Percentiles rank a stretch among this genome's conserved stretches.
phyloP scores from a whole-genome alignment of 2,329 filamentous ascomycete genomes.

The Ophiostoma montium region DNA sequence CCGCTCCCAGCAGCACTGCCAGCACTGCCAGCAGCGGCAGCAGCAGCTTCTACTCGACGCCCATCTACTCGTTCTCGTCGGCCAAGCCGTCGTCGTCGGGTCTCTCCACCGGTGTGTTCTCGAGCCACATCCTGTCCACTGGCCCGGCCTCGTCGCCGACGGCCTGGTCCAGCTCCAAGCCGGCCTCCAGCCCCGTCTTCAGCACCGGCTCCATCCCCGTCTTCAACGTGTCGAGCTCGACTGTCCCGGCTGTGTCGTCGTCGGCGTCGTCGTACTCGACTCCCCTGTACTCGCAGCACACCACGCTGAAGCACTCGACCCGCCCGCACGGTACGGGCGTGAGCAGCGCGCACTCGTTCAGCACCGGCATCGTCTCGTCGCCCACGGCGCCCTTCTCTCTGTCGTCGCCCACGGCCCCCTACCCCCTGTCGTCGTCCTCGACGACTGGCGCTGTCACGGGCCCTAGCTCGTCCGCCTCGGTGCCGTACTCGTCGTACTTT shows the following conservation, averaged over 20 bases:
- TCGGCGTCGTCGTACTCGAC: slow-evolving; percentile 3
- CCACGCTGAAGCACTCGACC: background rate
- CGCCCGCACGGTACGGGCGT: background rate
- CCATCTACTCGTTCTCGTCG: slow-evolving; percentile 4
- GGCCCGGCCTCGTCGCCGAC: background rate
- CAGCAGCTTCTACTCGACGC: slow-evolving; percentile 3
- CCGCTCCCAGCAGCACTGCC: background rate
- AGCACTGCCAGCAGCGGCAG: background rate
- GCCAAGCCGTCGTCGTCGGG: background rate
- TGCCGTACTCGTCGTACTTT: background rate
- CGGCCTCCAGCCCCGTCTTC: background rate
- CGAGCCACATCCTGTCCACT: background rate
- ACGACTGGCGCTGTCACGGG: background rate
- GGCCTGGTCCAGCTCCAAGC: background rate
- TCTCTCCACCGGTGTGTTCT: background rate
- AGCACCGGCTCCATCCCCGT: background rate
- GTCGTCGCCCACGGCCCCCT: background rate
- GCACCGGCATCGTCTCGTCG: background rate
- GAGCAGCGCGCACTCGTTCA: background rate
- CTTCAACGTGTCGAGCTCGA: background rate
- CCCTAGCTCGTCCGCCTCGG: background rate
- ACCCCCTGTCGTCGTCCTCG: background rate
- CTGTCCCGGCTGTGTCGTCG: background rate
- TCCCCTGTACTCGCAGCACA: background rate
- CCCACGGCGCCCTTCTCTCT: background rate